A percentile compares a stretch with the other conserved stretches of the same genome.
phyloP scores from a whole-genome alignment of 345 rosid species.

The Cardamine resedifolia region DNA sequence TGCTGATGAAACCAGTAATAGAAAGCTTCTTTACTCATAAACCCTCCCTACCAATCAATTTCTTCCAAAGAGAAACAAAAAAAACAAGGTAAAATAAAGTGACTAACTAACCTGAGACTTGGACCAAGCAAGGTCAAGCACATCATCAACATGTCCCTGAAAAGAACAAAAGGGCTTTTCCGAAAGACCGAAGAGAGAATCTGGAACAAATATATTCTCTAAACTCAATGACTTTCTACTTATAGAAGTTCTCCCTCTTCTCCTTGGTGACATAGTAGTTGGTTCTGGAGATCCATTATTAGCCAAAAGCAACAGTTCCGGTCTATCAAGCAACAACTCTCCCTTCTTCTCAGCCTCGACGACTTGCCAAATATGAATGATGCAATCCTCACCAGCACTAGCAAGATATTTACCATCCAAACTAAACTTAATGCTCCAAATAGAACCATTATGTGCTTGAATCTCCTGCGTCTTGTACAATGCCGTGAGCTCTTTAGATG shows the following conservation, averaged over 20 bases:
- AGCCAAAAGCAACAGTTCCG: constrained; percentile 53
- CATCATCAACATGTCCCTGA: constrained; percentile 76
- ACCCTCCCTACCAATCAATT: not conserved
- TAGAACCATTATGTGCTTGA: constrained; percentile 89
- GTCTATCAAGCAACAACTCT: constrained; percentile 69
- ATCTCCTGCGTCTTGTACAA: constrained; percentile 88
- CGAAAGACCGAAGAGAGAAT: constrained; percentile 72
- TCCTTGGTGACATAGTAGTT: constrained; percentile 58
- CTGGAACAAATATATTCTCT: constrained; percentile 70
- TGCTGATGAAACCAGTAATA: constrained; percentile 45
- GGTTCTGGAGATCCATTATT: constrained; percentile 84
- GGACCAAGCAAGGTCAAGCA: constrained; percentile 99
- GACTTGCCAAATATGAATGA: constrained; percentile 88
- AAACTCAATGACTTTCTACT: constrained; percentile 79
- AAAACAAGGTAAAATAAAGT: not conserved
- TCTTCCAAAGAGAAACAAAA: not conserved
- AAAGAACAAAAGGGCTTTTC: constrained; percentile 94
- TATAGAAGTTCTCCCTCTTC: constrained; percentile 72
- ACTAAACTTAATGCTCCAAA: constrained; percentile 95
- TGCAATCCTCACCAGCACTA: constrained; percentile 94
- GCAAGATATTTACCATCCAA: constrained; percentile 94
- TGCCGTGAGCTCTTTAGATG: constrained; percentile 78
- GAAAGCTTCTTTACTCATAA: constrained; percentile 1
- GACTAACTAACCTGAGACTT: constrained; percentile 75
- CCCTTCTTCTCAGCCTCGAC: constrained; percentile 75